Conservation (phyloP, 2,329 filamentous ascomycete genomes). For the Hymenoscyphus albidus region DNA sequence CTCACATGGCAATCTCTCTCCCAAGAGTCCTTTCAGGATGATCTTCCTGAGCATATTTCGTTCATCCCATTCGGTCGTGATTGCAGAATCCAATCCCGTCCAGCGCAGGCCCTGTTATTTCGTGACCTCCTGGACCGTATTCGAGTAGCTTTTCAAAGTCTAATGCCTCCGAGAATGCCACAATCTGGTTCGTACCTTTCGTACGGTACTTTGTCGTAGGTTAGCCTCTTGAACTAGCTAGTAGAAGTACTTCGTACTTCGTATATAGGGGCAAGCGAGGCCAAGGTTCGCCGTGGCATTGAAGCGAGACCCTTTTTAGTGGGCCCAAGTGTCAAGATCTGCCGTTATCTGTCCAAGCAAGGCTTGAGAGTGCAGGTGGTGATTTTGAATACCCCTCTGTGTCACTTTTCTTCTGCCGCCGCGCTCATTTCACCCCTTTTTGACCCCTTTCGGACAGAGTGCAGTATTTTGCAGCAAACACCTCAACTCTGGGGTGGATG, state of each 20-base stretch:
- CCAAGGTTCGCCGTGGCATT: not conserved
- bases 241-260: too few relatives aligned
- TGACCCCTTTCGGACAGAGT: not conserved
- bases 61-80: not conserved
- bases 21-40: not conserved
- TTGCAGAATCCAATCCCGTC: not conserved
- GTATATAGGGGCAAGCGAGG: not conserved
- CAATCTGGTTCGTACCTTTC: too few relatives aligned
- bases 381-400: slow-evolving; percentile 2
- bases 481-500: not conserved
- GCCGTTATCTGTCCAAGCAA: slow-evolving; percentile 1
- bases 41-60: not conserved
- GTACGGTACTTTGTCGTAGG: not conserved
- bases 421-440: slow-evolving; percentile 2
- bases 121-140: not conserved
- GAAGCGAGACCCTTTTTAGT: not conserved
- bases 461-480: not conserved
- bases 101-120: not conserved
- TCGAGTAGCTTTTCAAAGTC: too few relatives aligned
- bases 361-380: not conserved
- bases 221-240: not conserved
- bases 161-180: not conserved
- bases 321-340: slow-evolving; percentile 5
- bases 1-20: slow-evolving; percentile 5
- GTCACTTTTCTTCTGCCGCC: slow-evolving; percentile 4